Conservation (phyloP, 2,329 filamentous ascomycete species). For the Botrytis galanthina region DNA sequence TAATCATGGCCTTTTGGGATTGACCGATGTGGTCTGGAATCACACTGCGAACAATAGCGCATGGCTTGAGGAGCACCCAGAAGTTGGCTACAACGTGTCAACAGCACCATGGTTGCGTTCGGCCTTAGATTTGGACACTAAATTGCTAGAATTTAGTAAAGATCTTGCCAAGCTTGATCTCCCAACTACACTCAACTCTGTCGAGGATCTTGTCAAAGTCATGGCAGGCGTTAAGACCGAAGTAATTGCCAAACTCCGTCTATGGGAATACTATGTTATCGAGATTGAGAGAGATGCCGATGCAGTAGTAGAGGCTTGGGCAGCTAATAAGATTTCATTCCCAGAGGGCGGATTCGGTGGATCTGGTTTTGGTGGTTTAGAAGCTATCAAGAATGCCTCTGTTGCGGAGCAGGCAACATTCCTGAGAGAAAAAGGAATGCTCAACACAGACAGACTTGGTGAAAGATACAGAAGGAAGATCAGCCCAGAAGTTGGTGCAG, state of each 20-base stretch:
- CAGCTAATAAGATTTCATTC: conserved; percentile 54
- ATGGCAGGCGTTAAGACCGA: conserved; percentile 83
- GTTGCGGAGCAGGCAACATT: conserved; percentile 57
- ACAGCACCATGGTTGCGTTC: conserved; percentile 78
- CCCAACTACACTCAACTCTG: conserved; percentile 68
- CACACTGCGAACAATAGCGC: conserved; percentile 94
- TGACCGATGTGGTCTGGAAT: conserved; percentile 97
- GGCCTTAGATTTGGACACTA: conserved; percentile 74
- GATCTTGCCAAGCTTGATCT: conserved; percentile 66
- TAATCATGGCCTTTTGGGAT: conserved; percentile 77
- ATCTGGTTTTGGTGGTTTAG: conserved; percentile 48
- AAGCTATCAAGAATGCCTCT: conserved; percentile 52
- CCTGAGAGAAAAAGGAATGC: conserved; percentile 63
- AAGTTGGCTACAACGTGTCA: conserved; percentile 89
- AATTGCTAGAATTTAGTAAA: conserved; percentile 63
- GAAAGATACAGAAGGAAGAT: conserved; percentile 73
- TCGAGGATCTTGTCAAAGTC: conserved; percentile 72
- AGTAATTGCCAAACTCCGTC: conserved; percentile 70
- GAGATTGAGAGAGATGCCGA: conserved; percentile 72
- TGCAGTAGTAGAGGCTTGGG: conserved; percentile 70
- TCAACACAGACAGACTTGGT: conserved; percentile 71
- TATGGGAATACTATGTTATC: conserved; percentile 93
- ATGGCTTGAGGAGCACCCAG: conserved; percentile 92
- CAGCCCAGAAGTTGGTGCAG: conserved; percentile 68
- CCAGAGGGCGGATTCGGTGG: conserved; percentile 52